phyloP scores from a whole-genome alignment of 352 stramenopile genomes.

The Phytophthora ohioensis region DNA sequence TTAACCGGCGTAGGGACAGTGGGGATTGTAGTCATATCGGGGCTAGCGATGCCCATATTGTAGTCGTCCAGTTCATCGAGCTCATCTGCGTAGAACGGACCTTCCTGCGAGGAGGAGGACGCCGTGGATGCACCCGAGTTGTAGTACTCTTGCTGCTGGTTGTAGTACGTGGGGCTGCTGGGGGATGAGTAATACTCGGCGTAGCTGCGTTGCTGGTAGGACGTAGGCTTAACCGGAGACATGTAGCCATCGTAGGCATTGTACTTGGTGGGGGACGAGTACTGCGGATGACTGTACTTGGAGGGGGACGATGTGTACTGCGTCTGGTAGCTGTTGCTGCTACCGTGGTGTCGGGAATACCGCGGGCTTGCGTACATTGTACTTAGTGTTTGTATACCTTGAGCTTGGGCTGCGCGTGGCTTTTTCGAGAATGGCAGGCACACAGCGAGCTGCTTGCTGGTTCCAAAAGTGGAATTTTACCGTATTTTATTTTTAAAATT shows the following conservation, averaged over 20 bases:
- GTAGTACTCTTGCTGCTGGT: constrained; percentile 74
- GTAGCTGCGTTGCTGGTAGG: constrained; percentile 40
- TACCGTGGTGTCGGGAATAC: constrained; percentile 47
- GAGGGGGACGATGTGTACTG: constrained; percentile 33
- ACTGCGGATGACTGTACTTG: constrained; percentile 40
- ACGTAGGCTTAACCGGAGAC: constrained; percentile 46
- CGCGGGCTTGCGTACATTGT: constrained; percentile 49
- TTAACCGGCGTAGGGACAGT: constrained; percentile 75
- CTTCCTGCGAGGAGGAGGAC: constrained; percentile 83
- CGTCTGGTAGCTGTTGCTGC: constrained; percentile 35
- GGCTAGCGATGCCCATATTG: constrained; percentile 53
- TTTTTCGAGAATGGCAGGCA: constrained; percentile 54
- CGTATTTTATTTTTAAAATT: constrained; percentile 29
- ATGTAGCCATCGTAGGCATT: constrained; percentile 41
- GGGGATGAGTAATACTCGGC: constrained; percentile 54
- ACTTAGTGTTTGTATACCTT: constrained; percentile 16
- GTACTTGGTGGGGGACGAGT: constrained; percentile 46
- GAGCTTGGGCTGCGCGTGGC: constrained; percentile 23
- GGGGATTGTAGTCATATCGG: constrained; percentile 82
- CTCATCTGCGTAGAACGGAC: constrained; percentile 76
- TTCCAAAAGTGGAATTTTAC: constrained; percentile 11
- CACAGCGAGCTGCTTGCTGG: background rate
- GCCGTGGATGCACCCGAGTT: constrained; percentile 78
- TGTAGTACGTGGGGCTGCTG: constrained; percentile 53
- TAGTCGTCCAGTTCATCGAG: constrained; percentile 80